Evolutionary conservation across 345 rosid species (phyloP).

Genomic region (Eucalyptus regnans): DNA sequence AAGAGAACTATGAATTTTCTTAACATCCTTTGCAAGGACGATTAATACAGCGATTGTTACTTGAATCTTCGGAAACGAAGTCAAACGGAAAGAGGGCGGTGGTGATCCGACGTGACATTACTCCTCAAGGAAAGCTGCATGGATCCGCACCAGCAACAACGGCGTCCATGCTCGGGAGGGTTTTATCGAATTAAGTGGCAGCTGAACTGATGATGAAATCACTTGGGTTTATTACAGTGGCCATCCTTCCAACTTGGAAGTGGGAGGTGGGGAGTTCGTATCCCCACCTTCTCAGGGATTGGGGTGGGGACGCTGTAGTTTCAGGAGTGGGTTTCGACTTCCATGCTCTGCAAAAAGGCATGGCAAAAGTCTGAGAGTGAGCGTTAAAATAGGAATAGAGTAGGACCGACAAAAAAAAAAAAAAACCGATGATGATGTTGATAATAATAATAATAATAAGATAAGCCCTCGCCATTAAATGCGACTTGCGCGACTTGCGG

Average conservation of each 20-base stretch:
- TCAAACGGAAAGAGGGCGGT: background rate
- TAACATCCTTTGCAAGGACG: background rate
- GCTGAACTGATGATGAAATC: background rate
- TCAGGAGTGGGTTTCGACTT: too few relatives aligned
- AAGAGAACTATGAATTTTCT: background rate
- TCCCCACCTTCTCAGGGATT: too few relatives aligned
- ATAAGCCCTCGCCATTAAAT: background rate
- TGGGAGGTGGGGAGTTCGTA: too few relatives aligned
- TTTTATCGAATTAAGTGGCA: background rate
- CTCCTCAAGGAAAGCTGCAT: background rate
- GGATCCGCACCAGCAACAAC: background rate
- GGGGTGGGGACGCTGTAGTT: too few relatives aligned
- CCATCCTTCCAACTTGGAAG: too few relatives aligned
- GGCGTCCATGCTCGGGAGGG: background rate
- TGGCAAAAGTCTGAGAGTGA: too few relatives aligned
- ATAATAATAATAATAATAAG: too few relatives aligned
- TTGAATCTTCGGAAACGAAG: background rate
- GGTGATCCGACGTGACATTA: background rate
- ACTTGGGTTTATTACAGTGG: too few relatives aligned
- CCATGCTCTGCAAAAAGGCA: rapidly evolving
- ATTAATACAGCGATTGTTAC: background rate
- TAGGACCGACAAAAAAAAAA: too few relatives aligned
- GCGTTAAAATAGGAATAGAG: too few relatives aligned
- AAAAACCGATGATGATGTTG: background rate
- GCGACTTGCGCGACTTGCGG: background rate